Conservation (phyloP, 257 asterid species). For the Solanum sitiens region DNA sequence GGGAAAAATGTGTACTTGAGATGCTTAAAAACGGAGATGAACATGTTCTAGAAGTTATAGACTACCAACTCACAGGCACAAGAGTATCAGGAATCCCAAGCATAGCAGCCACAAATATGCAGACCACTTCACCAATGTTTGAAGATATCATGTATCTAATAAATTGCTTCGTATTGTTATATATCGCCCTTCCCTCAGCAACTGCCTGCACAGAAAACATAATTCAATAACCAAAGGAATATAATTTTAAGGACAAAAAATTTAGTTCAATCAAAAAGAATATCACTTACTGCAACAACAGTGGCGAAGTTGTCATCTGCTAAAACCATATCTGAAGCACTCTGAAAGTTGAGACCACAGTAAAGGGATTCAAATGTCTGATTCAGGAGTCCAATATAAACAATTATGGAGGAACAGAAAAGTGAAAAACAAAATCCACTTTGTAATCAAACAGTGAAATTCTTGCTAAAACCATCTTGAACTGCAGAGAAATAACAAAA, state of each 20-base stretch:
- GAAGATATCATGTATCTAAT: slow-evolving; percentile 98
- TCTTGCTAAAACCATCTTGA: background rate
- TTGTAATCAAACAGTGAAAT: background rate
- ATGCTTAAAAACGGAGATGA: background rate
- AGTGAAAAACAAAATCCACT: background rate
- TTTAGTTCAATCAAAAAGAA: background rate
- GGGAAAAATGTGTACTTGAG: background rate
- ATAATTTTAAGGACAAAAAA: background rate
- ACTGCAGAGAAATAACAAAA: background rate
- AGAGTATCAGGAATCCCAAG: slow-evolving; percentile 99
- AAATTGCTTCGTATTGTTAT: slow-evolving; percentile 92
- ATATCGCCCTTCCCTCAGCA: slow-evolving; percentile 99
- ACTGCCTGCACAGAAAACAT: slow-evolving; percentile 55
- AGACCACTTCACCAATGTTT: slow-evolving; percentile 98
- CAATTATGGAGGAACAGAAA: background rate
- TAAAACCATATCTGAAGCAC: slow-evolving; percentile 99
- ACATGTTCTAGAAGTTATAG: background rate
- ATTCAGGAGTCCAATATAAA: background rate
- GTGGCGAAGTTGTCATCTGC: slow-evolving; percentile 98
- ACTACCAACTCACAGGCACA: slow-evolving; percentile 71
- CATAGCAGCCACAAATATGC: slow-evolving; percentile 95
- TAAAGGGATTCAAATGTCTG: background rate
- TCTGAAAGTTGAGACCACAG: slow-evolving; percentile 46
- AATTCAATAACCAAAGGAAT: background rate
- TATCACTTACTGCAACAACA: slow-evolving; percentile 80